phyloP scores from a whole-genome alignment of 768 basidiomycete genomes.

The Xerocomellus intermedius region DNA sequence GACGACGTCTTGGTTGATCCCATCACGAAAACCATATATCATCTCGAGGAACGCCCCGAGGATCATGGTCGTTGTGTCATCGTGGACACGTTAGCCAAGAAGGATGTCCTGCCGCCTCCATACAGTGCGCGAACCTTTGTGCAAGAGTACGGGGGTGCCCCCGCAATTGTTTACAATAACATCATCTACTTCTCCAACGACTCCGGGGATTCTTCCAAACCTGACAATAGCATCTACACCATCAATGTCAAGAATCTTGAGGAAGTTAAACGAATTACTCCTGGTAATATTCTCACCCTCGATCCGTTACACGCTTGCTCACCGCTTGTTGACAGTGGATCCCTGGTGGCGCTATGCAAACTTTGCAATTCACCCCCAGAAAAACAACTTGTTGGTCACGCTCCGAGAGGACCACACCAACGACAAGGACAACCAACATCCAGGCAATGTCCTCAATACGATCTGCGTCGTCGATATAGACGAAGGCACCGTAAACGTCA shows the following conservation, averaged over 20 bases:
- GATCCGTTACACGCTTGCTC: background rate
- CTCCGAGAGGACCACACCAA: slow-evolving; percentile 68
- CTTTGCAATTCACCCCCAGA: slow-evolving; percentile 53
- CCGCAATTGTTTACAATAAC: slow-evolving; percentile 48
- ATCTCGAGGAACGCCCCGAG: slow-evolving; percentile 54
- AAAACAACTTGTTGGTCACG: slow-evolving; percentile 50
- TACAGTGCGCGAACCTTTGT: slow-evolving; percentile 58
- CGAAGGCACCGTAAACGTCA: slow-evolving; percentile 32
- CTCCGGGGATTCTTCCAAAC: slow-evolving; percentile 11
- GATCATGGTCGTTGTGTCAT: slow-evolving; percentile 47
- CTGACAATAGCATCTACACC: slow-evolving; percentile 48
- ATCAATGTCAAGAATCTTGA: too few species aligned
- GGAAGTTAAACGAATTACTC: slow-evolving; percentile 35
- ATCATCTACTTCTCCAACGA: slow-evolving; percentile 59
- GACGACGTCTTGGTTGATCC: slow-evolving; percentile 55
- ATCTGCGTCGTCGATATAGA: slow-evolving; percentile 53
- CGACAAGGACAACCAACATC: slow-evolving; percentile 15
- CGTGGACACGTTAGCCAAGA: slow-evolving; percentile 41
- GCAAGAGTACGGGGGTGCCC: slow-evolving; percentile 69
- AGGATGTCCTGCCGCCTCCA: slow-evolving; percentile 49
- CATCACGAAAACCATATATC: slow-evolving; percentile 43
- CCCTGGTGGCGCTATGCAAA: slow-evolving; percentile 44
- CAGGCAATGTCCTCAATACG: slow-evolving; percentile 42
- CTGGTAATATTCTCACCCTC: slow-evolving; percentile 42
- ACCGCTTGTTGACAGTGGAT: slow-evolving; percentile 7